phyloP scores from a whole-genome alignment of 2,329 filamentous ascomycete genomes.

The Hyphodiscus sp. region DNA sequence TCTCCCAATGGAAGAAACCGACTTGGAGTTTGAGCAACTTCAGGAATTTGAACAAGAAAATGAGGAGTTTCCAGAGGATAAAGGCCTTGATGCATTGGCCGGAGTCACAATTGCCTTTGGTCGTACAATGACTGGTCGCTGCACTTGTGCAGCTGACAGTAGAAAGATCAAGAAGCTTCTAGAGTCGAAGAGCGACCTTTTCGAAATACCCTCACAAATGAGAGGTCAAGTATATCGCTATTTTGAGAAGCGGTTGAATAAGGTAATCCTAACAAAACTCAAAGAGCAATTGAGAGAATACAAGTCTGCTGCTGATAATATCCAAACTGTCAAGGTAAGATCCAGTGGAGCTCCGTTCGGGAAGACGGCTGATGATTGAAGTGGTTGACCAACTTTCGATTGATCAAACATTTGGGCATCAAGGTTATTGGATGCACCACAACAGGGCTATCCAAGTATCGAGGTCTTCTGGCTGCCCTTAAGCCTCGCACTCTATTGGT shows the following conservation, averaged over 20 bases:
- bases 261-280: conserved; percentile 14
- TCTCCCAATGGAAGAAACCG: conserved; percentile 24
- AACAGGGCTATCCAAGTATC: conserved; percentile 64
- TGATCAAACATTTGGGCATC: conserved; percentile 56
- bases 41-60: conserved; percentile 21
- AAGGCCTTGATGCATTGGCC: conserved; percentile 17
- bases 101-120: conserved; percentile 22
- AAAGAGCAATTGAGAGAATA: conserved; percentile 16
- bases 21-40: conserved; percentile 25
- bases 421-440: conserved; percentile 45
- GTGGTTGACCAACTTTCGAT: conserved; percentile 19
- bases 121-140: conserved; percentile 22
- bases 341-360: background rate
- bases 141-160: conserved; percentile 5
- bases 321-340: conserved; percentile 21
- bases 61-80: conserved; percentile 11
- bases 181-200: conserved; percentile 16
- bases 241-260: conserved; percentile 22
- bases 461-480: conserved; percentile 52
- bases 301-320: conserved; percentile 10
- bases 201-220: conserved; percentile 19
- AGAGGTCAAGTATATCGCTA: conserved; percentile 29
- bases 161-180: conserved; percentile 18
- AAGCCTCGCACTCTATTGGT: conserved; percentile 57
- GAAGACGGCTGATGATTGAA: conserved; percentile 7